Conservation (phyloP, 441 rosid species). For the Daphne laureola region DNA sequence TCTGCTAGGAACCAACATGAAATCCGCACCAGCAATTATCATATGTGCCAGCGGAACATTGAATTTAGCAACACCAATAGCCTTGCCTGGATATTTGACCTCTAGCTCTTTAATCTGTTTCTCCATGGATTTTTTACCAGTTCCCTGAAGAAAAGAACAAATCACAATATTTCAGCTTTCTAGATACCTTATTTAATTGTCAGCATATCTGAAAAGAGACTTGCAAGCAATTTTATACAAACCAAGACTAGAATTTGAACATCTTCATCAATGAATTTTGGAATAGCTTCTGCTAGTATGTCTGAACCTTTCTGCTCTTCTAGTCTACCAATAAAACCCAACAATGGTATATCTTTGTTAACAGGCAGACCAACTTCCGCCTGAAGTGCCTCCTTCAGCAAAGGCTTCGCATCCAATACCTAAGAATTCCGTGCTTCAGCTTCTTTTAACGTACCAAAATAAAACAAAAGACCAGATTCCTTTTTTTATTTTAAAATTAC, state of each 20-base stretch:
- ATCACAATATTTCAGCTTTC: conserved; percentile 2
- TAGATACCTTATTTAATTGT: not conserved
- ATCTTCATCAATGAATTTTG: conserved; percentile 42
- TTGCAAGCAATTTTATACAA: conserved; percentile 24
- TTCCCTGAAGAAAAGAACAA: conserved; percentile 44
- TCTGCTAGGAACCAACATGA: conserved; percentile 73
- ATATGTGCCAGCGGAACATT: conserved; percentile 77
- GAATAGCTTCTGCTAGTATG: conserved; percentile 65
- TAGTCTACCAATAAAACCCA: conserved; percentile 90
- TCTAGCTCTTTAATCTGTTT: conserved; percentile 55
- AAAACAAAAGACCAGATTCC: not conserved
- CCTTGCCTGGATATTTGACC: conserved; percentile 52
- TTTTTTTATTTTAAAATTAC: conserved; percentile 16
- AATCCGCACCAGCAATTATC: conserved; percentile 90
- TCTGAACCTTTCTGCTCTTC: conserved; percentile 98
- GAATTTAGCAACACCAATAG: conserved; percentile 71
- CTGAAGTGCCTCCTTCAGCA: conserved; percentile 85
- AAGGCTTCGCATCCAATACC: conserved; percentile 75
- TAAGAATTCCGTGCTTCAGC: conserved; percentile 15
- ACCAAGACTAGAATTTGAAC: conserved; percentile 77
- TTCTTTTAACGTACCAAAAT: not conserved
- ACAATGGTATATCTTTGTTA: conserved; percentile 59
- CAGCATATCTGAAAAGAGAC: too few relatives aligned
- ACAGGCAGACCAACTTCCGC: conserved; percentile 82
- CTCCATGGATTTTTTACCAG: conserved; percentile 79